Conservation (phyloP, 2,329 filamentous ascomycete genomes). For the Cladosporium sp. region DNA sequence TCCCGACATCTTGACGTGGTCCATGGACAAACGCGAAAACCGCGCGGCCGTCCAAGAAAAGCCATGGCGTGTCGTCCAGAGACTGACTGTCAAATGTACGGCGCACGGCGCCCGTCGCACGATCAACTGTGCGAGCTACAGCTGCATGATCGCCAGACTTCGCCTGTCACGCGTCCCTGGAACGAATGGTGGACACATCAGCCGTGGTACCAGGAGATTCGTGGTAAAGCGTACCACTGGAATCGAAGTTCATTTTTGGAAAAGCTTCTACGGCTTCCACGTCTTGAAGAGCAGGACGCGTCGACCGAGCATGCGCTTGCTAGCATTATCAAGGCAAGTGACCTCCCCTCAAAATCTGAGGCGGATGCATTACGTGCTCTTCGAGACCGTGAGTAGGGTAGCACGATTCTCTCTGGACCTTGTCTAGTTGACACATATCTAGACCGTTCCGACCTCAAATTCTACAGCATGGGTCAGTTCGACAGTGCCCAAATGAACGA, state of each 20-base stretch:
- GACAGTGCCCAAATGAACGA: no score
- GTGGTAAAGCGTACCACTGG: slow-evolving; percentile 6
- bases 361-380: slow-evolving; percentile 5
- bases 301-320: neutral
- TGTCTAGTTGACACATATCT: no score
- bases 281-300: neutral
- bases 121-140: slow-evolving; percentile 1
- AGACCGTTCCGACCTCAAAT: no score
- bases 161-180: neutral
- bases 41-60: slow-evolving; percentile 4
- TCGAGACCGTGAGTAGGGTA: slow-evolving; percentile 1
- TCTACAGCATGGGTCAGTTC: no score
- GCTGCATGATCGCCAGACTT: neutral
- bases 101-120: neutral
- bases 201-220: slow-evolving; percentile 6
- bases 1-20: neutral
- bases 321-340: neutral
- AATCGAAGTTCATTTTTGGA: slow-evolving; percentile 6
- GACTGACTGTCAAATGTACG: neutral
- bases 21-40: neutral
- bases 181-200: slow-evolving; percentile 1
- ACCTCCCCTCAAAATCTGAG: slow-evolving; percentile 1
- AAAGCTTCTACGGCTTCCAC: neutral
- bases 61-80: neutral
- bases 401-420: neutral